Evolutionary conservation across 2,329 filamentous ascomycete species (phyloP).

Genomic region (Neoarthrinium moseri): DNA sequence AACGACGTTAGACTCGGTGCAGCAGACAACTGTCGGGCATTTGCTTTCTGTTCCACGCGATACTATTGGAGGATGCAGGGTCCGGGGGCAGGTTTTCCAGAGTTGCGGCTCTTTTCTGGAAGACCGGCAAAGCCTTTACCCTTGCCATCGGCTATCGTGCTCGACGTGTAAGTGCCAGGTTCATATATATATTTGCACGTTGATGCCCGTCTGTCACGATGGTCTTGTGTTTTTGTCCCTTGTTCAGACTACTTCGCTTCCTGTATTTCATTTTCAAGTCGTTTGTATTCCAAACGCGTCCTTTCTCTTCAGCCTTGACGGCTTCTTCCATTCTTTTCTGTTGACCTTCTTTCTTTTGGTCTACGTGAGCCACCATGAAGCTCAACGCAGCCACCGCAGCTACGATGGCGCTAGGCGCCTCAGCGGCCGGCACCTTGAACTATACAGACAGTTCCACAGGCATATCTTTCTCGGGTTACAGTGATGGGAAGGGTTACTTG

Average conservation of each 20-base stretch:
- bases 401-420: constrained; percentile 18
- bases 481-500: constrained; percentile 34
- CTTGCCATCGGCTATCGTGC: neutral
- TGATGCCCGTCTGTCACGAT: neutral
- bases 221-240: neutral
- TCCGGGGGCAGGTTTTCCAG: neutral
- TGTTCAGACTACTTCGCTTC: constrained; percentile 1
- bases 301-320: constrained; percentile 13
- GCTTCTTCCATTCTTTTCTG: constrained; percentile 11
- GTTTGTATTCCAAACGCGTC: constrained; percentile 13
- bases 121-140: neutral
- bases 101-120: neutral
- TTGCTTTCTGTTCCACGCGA: neutral
- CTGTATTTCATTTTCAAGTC: constrained; percentile 8
- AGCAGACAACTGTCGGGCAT: neutral
- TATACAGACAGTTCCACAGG: constrained; percentile 43
- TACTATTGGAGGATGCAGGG: neutral
- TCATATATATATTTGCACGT: neutral
- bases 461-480: constrained; percentile 41
- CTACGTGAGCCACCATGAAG: constrained; percentile 17
- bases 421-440: constrained; percentile 13
- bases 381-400: constrained; percentile 19
- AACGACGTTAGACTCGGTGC: constrained; percentile 6
- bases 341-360: constrained; percentile 10
- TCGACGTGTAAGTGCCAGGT: neutral